phyloP scores from a whole-genome alignment of 2,329 filamentous ascomycete species.

The Aspergillus eucalypticola region DNA sequence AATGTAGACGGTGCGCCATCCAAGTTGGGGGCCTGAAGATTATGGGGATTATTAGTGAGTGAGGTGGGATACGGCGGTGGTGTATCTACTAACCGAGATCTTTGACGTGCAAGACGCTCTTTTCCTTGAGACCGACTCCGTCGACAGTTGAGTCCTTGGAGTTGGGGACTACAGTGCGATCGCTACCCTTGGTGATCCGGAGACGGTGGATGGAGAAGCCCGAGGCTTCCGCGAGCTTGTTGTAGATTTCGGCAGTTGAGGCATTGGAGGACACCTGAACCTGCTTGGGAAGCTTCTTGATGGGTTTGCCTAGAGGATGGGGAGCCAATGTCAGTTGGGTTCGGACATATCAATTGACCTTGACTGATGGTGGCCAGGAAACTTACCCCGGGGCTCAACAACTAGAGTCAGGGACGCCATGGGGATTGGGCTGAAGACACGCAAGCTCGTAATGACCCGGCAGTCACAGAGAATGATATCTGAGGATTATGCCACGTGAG shows the following conservation, averaged over 20 bases:
- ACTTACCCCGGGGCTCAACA: slow-evolving; percentile 46
- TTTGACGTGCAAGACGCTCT: slow-evolving; percentile 76
- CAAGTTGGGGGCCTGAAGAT: slow-evolving; percentile 74
- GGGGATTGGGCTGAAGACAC: neutral
- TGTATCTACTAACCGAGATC: slow-evolving; percentile 70
- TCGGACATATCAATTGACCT: neutral
- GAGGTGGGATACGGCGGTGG: neutral
- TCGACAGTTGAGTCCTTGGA: slow-evolving; percentile 52
- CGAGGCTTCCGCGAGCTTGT: slow-evolving; percentile 55
- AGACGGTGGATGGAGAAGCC: slow-evolving; percentile 60
- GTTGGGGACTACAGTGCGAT: slow-evolving; percentile 61
- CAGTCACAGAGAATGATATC: neutral
- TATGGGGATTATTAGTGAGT: neutral
- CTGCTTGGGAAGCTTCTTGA: slow-evolving; percentile 60
- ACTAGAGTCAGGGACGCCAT: slow-evolving; percentile 42
- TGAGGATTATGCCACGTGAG: neutral
- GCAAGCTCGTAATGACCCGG: neutral
- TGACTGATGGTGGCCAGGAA: slow-evolving; percentile 1
- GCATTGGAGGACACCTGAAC: slow-evolving; percentile 55
- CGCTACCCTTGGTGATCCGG: slow-evolving; percentile 64
- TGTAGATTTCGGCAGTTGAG: slow-evolving; percentile 58
- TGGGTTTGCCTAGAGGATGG: slow-evolving; percentile 57
- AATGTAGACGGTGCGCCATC: slow-evolving; percentile 90
- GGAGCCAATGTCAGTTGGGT: slow-evolving; percentile 11
- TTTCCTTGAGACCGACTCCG: slow-evolving; percentile 58